phyloP scores from a whole-genome alignment of 1,284 basidiomycete species.

The Tilletiaria anomala region DNA sequence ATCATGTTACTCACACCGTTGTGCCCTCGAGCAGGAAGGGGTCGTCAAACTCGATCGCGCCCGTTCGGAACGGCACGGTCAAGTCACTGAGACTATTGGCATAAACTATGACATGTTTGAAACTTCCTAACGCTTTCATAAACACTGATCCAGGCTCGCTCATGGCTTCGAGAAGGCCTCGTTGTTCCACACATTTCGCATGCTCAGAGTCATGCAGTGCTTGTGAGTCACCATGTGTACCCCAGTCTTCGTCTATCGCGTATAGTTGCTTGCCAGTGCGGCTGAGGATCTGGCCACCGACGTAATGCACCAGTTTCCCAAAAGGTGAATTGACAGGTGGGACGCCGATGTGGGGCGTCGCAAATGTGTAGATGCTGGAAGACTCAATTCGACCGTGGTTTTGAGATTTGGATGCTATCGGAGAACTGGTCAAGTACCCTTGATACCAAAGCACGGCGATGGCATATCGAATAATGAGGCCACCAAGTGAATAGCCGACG shows the following conservation, averaged over 20 bases:
- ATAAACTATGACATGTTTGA: conserved; percentile 61
- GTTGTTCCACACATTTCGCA: background rate
- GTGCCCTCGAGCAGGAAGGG: conserved; percentile 8
- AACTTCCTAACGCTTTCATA: conserved; percentile 56
- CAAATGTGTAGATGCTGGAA: conserved; percentile 70
- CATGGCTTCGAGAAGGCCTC: conserved; percentile 15
- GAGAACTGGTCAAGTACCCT: conserved; percentile 13
- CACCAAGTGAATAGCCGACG: conserved; percentile 57
- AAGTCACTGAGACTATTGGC: conserved; percentile 52
- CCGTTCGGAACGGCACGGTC: conserved; percentile 28
- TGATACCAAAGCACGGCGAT: conserved; percentile 55
- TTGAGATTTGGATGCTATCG: background rate
- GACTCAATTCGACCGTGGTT: conserved; percentile 43
- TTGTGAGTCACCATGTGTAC: background rate
- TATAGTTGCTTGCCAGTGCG: conserved; percentile 65
- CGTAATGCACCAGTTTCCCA: conserved; percentile 47
- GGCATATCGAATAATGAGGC: conserved; percentile 61
- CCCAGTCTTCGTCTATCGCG: conserved; percentile 12
- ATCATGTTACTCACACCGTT: conserved; percentile 1
- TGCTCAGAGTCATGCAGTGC: background rate
- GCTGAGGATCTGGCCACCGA: conserved; percentile 63
- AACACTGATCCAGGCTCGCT: conserved; percentile 53
- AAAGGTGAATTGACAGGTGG: conserved; percentile 47
- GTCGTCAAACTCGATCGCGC: conserved; percentile 13
- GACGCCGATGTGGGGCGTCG: conserved; percentile 63